A percentile compares a stretch with the other conserved stretches of the same genome.
phyloP scores from a whole-genome alignment of 805 yeast genomes.

The Myxozyma neglecta region DNA sequence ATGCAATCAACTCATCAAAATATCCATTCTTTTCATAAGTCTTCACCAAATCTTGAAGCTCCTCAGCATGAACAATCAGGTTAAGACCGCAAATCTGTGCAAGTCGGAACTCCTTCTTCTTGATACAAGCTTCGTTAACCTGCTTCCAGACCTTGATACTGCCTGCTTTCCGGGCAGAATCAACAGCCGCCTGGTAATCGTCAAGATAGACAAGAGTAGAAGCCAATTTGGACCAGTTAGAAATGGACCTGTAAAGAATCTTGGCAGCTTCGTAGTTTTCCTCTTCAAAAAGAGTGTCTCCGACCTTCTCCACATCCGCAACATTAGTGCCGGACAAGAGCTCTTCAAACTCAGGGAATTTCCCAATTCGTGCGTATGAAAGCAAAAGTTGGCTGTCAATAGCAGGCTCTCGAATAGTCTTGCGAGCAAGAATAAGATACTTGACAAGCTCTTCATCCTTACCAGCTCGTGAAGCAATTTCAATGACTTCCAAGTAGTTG shows the following conservation, averaged over 20 bases:
- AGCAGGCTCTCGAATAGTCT: conserved; percentile 82
- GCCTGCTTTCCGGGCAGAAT: conserved; percentile 97
- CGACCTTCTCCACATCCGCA: conserved; percentile 88
- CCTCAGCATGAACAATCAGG: conserved; percentile 96
- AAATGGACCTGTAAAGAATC: conserved; percentile 76
- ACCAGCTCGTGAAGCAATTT: conserved; percentile 92
- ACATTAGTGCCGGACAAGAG: conserved; percentile 85
- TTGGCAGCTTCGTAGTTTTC: conserved; percentile 91
- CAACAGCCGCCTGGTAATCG: conserved; percentile 96
- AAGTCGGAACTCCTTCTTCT: conserved; percentile 87
- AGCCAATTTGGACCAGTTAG: conserved; percentile 94
- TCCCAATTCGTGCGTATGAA: conserved; percentile 77
- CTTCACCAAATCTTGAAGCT: conserved; percentile 80
- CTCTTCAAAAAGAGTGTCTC: conserved; percentile 82
- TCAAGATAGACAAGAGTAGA: conserved; percentile 90
- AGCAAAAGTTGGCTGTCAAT: conserved; percentile 90
- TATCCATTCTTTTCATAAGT: conserved; percentile 89
- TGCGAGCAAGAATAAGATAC: conserved; percentile 88
- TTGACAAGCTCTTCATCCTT: conserved; percentile 90
- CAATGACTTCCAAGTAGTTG: conserved; percentile 88
- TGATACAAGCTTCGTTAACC: conserved; percentile 95
- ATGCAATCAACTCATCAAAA: conserved; percentile 84
- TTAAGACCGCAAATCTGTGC: conserved; percentile 99
- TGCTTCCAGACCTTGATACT: conserved; percentile 94
- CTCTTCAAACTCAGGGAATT: conserved; percentile 75